Percentiles rank a stretch among this genome's conserved stretches.
Evolutionary conservation across 768 basidiomycete genomes (phyloP).

Genomic region (Boletus vinaceobasis): DNA sequence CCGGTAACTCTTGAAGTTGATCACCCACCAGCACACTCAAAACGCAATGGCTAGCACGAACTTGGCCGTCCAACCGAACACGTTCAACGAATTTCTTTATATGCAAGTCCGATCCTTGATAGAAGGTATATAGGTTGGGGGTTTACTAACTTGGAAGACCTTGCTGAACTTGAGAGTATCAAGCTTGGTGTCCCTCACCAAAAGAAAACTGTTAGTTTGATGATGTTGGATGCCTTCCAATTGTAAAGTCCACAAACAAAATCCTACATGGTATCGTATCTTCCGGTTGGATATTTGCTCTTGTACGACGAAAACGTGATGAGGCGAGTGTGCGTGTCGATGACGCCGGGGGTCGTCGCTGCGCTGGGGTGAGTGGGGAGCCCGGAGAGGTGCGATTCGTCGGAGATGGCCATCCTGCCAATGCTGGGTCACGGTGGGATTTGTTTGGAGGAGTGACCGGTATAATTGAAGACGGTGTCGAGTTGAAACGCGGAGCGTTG

Average conservation of each 20-base stretch:
- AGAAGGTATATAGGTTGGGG: neutral
- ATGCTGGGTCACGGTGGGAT: slow-evolving; percentile 13
- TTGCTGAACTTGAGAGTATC: neutral
- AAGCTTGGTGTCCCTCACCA: neutral
- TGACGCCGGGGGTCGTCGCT: slow-evolving; percentile 41
- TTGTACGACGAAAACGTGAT: slow-evolving; percentile 67
- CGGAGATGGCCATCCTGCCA: slow-evolving; percentile 27
- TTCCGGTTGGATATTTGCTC: slow-evolving; percentile 56
- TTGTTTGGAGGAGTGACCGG: no score
- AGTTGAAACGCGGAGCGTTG: no score
- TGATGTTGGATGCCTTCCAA: neutral
- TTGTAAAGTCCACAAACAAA: slow-evolving; percentile 48
- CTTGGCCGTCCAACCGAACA: neutral
- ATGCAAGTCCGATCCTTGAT: neutral
- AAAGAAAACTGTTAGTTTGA: neutral
- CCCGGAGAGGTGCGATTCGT: slow-evolving; percentile 32
- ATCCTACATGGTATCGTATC: slow-evolving; percentile 55
- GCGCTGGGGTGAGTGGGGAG: slow-evolving; percentile 28
- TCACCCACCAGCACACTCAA: neutral
- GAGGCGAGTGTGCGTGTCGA: slow-evolving; percentile 84
- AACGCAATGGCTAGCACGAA: neutral
- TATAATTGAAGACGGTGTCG: no score
- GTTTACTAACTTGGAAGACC: neutral
- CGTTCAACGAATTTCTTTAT: neutral
- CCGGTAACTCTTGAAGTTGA: neutral